A percentile compares a stretch with the other conserved stretches of the same genome.
Conservation (phyloP, 352 stramenopile genomes). For the Phytopythium boreale region DNA sequence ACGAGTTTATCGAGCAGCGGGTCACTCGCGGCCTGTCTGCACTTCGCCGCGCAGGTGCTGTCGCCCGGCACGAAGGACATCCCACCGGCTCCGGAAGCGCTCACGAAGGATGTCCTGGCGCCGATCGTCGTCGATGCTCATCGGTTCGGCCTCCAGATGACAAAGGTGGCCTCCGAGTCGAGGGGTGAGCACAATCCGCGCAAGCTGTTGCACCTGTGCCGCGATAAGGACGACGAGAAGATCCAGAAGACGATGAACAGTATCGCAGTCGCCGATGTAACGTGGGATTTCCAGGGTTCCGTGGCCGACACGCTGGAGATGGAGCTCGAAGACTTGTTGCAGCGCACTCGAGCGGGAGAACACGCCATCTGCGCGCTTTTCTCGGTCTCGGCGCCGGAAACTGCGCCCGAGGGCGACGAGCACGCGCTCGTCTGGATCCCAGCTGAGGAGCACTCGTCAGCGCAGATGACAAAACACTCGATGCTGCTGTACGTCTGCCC, state of each 20-base stretch:
- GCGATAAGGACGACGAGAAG: slow-evolving; percentile 8
- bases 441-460: neutral
- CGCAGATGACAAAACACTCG: slow-evolving; percentile 16
- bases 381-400: slow-evolving; percentile 5
- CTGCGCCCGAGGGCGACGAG: slow-evolving; percentile 5
- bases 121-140: slow-evolving; percentile 60
- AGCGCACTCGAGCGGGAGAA: slow-evolving; percentile 17
- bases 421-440: slow-evolving; percentile 47
- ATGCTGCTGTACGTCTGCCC: slow-evolving; percentile 62
- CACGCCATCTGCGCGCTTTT: slow-evolving; percentile 42
- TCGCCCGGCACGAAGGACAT: slow-evolving; percentile 5
- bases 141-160: slow-evolving; percentile 38
- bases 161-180: slow-evolving; percentile 7
- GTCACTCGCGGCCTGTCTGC: slow-evolving; percentile 41
- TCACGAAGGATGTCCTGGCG: slow-evolving; percentile 42
- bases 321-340: slow-evolving; percentile 53
- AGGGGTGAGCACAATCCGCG: slow-evolving; percentile 15
- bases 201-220: slow-evolving; percentile 20
- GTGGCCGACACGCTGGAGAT: slow-evolving; percentile 52
- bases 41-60: slow-evolving; percentile 40
- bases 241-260: neutral
- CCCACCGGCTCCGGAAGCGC: slow-evolving; percentile 20
- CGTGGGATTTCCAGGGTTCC: slow-evolving; percentile 54
- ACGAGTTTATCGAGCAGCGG: slow-evolving; percentile 19
- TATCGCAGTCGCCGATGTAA: slow-evolving; percentile 43